phyloP scores from a whole-genome alignment of 257 asterid genomes.

The Solanum ossicruentum region DNA sequence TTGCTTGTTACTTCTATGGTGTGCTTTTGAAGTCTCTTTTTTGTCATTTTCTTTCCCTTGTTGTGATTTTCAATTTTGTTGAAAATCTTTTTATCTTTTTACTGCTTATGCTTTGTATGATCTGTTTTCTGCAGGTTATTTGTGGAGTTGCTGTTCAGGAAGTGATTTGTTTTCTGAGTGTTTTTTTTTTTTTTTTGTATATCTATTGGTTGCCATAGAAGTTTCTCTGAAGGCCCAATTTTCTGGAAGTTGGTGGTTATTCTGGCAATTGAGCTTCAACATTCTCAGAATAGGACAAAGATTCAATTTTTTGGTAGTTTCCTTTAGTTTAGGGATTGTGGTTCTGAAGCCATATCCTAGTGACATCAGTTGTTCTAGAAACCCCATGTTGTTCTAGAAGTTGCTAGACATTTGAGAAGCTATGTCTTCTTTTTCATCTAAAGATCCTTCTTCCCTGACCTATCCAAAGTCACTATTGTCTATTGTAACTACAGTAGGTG shows the following conservation, averaged over 20 bases:
- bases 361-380: neutral
- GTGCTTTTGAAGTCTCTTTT: neutral
- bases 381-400: neutral
- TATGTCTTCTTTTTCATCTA: conserved; percentile 38
- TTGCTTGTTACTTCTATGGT: neutral
- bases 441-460: conserved; percentile 27
- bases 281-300: neutral
- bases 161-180: neutral
- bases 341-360: neutral
- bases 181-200: neutral
- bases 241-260: neutral
- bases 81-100: neutral
- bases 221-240: neutral
- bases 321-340: neutral
- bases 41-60: neutral
- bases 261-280: neutral
- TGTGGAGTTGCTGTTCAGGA: neutral
- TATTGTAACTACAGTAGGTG: conserved; percentile 47
- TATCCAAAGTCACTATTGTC: conserved; percentile 56
- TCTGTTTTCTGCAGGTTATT: neutral
- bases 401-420: conserved; percentile 6
- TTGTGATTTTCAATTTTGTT: neutral
- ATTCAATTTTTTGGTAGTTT: neutral
- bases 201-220: neutral
- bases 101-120: neutral